Conservation (phyloP, 2,329 filamentous ascomycete genomes). For the Fusarium globosum region DNA sequence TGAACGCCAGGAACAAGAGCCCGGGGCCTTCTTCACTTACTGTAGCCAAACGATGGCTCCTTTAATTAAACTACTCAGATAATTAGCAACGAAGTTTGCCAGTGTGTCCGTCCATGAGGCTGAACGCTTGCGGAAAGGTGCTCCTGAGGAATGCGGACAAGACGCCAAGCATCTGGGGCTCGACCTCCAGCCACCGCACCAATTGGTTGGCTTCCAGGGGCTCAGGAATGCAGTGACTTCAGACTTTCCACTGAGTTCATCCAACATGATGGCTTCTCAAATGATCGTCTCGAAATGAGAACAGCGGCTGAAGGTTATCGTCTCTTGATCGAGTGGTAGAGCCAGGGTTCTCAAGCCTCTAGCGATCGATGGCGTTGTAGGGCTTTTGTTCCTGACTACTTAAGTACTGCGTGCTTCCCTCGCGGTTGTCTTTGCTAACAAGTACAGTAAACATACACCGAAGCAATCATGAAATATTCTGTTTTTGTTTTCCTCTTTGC, state of each 20-base stretch:
- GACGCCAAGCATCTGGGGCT: neutral
- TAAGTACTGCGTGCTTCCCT: neutral
- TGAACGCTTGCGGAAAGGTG: neutral
- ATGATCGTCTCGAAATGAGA: neutral
- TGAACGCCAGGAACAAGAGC: fast-evolving
- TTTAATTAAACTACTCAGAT: fast-evolving
- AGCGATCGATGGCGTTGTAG: neutral
- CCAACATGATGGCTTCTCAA: neutral
- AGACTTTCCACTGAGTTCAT: neutral
- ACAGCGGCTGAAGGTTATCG: neutral
- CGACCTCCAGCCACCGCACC: no score
- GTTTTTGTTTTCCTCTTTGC: conserved; percentile 2
- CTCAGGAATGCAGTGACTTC: neutral
- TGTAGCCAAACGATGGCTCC: fast-evolving
- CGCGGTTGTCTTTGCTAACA: fast-evolving
- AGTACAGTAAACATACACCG: no score
- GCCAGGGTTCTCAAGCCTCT: neutral
- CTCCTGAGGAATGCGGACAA: neutral
- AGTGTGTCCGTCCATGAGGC: neutral
- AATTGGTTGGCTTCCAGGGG: neutral
- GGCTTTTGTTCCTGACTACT: neutral
- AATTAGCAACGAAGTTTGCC: no score
- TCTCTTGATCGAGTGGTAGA: neutral
- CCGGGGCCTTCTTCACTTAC: fast-evolving
- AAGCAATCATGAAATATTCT: conserved; percentile 3